Evolutionary conservation across 306 rosid species (phyloP).

Genomic region (Prunus mira): DNA sequence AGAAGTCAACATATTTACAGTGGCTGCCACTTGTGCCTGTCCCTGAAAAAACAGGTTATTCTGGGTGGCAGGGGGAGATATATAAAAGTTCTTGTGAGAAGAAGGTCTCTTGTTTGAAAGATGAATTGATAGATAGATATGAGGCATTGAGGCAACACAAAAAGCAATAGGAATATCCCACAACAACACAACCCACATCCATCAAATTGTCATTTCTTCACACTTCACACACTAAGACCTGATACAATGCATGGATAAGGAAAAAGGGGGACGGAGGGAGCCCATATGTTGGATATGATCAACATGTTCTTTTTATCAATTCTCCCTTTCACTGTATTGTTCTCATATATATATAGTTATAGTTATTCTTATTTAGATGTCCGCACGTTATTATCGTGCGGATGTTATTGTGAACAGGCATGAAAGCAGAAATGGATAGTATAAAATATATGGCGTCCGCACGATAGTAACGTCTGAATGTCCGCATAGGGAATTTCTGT

Average conservation of each 20-base stretch:
- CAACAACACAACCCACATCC: background rate
- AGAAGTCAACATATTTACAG: conserved; percentile 39
- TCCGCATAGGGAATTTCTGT: too few relatives aligned
- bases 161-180: background rate
- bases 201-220: conserved; percentile 6
- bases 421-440: too few relatives aligned
- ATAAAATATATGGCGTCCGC: too few relatives aligned
- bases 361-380: too few relatives aligned
- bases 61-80: background rate
- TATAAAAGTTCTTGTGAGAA: background rate
- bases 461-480: too few relatives aligned
- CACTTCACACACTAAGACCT: background rate
- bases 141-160: background rate
- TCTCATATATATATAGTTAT: background rate
- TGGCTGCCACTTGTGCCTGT: conserved; percentile 21
- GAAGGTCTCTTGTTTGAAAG: background rate
- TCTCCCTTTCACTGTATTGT: background rate
- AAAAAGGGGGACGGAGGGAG: conserved; percentile 19
- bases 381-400: too few relatives aligned
- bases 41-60: background rate
- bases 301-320: background rate
- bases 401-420: too few relatives aligned
- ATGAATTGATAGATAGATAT: too few relatives aligned
- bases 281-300: background rate
- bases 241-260: conserved; percentile 15